Percentiles rank a stretch among this genome's conserved stretches.
Evolutionary conservation across 345 rosid species (phyloP).

Genomic region (Eucalyptus sp.): DNA sequence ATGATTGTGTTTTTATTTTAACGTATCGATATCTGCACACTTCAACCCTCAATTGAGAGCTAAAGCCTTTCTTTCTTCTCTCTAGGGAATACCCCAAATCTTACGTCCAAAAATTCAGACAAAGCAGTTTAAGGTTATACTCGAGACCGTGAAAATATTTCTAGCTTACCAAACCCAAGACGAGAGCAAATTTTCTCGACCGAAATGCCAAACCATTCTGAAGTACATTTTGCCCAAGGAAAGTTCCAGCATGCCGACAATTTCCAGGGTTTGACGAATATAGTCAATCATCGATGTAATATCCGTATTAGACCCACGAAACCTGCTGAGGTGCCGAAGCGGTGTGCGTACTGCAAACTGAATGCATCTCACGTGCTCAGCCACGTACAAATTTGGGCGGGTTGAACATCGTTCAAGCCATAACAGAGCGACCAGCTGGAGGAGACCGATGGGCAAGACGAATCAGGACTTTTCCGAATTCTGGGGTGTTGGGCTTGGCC

Average conservation of each 20-base stretch:
- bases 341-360: background rate
- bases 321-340: background rate
- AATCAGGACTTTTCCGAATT: background rate
- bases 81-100: no score
- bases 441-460: background rate
- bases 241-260: background rate
- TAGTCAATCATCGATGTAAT: background rate
- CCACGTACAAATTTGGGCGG: background rate
- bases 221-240: background rate
- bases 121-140: no score
- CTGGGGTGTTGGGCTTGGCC: background rate
- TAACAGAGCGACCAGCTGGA: no score
- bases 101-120: rapidly evolving
- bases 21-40: rapidly evolving
- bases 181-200: background rate
- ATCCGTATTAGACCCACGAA: background rate
- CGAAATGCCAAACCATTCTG: background rate
- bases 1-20: no score
- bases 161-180: background rate
- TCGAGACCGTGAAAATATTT: rapidly evolving
- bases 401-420: background rate
- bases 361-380: background rate
- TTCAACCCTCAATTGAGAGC: rapidly evolving
- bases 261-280: background rate
- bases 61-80: no score